Evolutionary conservation across 257 asterid genomes (phyloP).

Genomic region (Solanum rostratum): DNA sequence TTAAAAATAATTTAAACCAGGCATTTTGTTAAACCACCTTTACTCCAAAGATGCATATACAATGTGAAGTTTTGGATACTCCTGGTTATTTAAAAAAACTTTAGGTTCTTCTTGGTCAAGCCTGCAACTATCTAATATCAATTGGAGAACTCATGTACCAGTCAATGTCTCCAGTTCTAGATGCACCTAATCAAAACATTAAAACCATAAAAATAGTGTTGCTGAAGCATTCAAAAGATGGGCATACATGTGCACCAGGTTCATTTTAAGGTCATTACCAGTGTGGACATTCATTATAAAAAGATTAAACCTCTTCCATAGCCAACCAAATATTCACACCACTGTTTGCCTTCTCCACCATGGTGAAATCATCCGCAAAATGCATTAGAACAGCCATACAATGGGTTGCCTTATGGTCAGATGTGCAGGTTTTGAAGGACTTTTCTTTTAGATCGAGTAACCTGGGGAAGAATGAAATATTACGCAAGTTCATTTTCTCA

Average conservation of each 20-base stretch:
- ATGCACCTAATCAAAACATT: background rate
- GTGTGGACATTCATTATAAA: background rate
- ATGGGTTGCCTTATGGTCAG: background rate
- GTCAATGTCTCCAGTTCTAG: background rate
- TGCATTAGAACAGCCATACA: background rate
- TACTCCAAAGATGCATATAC: background rate
- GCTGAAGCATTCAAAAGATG: background rate
- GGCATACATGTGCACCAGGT: background rate
- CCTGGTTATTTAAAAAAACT: background rate
- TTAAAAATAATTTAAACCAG: background rate
- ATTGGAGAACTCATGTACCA: background rate
- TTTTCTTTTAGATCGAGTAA: background rate
- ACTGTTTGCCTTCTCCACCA: background rate
- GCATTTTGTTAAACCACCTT: background rate
- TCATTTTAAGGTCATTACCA: background rate
- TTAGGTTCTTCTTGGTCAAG: background rate
- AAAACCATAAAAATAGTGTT: background rate
- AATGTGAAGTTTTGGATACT: background rate
- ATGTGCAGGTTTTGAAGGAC: background rate
- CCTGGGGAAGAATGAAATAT: background rate
- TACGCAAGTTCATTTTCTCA: background rate
- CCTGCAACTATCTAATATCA: background rate
- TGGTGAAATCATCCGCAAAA: background rate
- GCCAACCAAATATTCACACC: background rate
- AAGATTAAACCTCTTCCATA: background rate